phyloP scores from a whole-genome alignment of 805 yeast genomes.

The Candida mattraensis region DNA sequence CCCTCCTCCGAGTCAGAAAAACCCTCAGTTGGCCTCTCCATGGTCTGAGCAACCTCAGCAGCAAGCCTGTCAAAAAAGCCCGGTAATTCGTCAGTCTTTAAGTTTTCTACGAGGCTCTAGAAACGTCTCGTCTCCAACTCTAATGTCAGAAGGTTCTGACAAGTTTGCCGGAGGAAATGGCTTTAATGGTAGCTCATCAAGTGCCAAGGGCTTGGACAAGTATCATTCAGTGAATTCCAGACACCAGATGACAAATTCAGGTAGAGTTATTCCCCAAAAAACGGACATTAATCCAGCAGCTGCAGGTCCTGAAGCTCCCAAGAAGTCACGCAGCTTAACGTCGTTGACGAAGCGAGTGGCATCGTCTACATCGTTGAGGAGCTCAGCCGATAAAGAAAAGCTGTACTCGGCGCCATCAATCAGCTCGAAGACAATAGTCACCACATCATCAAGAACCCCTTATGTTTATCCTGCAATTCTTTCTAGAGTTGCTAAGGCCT shows the following conservation, averaged over 20 bases:
- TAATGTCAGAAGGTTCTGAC: constrained; percentile 20
- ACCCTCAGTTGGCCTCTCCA: constrained; percentile 12
- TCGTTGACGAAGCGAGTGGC: constrained; percentile 42
- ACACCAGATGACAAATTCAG: constrained; percentile 41
- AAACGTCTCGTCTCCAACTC: constrained; percentile 25
- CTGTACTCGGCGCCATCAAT: constrained; percentile 28
- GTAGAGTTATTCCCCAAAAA: constrained; percentile 48
- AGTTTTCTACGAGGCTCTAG: constrained; percentile 34
- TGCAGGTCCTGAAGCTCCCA: constrained; percentile 30
- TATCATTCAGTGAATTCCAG: constrained; percentile 34
- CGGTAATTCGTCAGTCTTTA: constrained; percentile 39
- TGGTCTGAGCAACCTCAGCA: too few species aligned
- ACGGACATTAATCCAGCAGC: constrained; percentile 32
- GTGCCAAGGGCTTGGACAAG: constrained; percentile 31
- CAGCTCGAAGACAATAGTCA: constrained; percentile 46
- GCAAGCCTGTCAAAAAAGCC: constrained; percentile 34
- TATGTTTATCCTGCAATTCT: constrained; percentile 86
- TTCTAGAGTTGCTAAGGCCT: constrained; percentile 78
- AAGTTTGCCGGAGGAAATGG: constrained; percentile 3
- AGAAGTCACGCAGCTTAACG: constrained; percentile 48
- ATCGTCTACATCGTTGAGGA: constrained; percentile 32
- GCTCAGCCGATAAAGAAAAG: constrained; percentile 33
- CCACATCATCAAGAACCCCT: constrained; percentile 55
- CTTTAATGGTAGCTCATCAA: too few species aligned
- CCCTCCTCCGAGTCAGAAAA: constrained; percentile 10